Percentiles rank a stretch among this genome's conserved stretches.
Evolutionary conservation across 345 rosid genomes (phyloP).

Genomic region (Eucalyptus virginea): DNA sequence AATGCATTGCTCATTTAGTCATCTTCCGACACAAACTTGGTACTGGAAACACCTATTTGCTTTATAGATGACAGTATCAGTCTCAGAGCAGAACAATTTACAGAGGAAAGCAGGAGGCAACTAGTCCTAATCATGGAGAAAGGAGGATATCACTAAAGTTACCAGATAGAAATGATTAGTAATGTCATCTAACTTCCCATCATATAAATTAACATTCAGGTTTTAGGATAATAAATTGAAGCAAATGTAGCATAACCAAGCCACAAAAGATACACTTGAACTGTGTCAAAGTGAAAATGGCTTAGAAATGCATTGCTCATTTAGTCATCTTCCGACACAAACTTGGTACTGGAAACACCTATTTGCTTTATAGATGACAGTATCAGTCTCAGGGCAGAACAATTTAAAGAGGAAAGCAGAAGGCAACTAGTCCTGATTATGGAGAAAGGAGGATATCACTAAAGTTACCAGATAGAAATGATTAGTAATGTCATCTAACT

Average conservation of each 20-base stretch:
- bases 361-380: neutral
- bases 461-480: neutral
- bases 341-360: too few relatives aligned
- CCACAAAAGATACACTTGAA: too few relatives aligned
- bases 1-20: slow-evolving; percentile 1
- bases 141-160: neutral
- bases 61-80: neutral
- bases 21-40: slow-evolving; percentile 18
- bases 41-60: slow-evolving; percentile 2
- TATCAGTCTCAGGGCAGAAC: neutral
- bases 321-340: too few relatives aligned
- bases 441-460: neutral
- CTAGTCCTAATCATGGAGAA: neutral
- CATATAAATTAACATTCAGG: neutral
- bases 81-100: neutral
- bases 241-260: too few relatives aligned
- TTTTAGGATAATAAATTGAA: neutral
- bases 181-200: neutral
- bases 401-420: neutral
- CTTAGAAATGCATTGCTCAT: too few relatives aligned
- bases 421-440: neutral
- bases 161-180: neutral
- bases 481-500: too few relatives aligned
- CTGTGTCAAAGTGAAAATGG: too few relatives aligned
- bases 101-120: neutral